A percentile compares a stretch with the other conserved stretches of the same genome.
phyloP scores from a whole-genome alignment of 2,329 filamentous ascomycete genomes.

The Gnomoniopsis smithogilvyi region DNA sequence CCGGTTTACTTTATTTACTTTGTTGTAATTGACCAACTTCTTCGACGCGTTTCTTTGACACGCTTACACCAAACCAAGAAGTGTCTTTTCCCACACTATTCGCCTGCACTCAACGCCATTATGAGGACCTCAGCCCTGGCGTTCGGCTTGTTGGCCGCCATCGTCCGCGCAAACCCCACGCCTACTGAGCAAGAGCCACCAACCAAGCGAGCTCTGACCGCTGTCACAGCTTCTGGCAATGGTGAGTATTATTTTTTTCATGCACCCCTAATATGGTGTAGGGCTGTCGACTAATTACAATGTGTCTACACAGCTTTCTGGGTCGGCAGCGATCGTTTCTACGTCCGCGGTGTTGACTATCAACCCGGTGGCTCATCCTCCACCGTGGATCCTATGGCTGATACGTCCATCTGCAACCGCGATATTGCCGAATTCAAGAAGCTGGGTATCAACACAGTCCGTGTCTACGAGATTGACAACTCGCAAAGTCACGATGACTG shows the following conservation, averaged over 20 bases:
- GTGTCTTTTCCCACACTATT: not conserved
- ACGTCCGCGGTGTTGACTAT: conserved; percentile 59
- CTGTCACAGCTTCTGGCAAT: conserved; percentile 54
- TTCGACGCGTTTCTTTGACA: conserved; percentile 1
- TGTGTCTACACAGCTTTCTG: conserved; percentile 46
- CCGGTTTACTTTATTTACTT: not conserved
- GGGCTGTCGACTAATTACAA: not conserved
- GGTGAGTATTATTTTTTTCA: conserved; percentile 34
- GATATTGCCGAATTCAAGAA: conserved; percentile 81
- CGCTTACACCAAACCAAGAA: not conserved
- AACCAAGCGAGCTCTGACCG: conserved; percentile 48
- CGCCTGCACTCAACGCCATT: conserved; percentile 20
- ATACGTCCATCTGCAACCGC: conserved; percentile 66
- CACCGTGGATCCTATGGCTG: conserved; percentile 71
- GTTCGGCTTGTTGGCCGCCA: conserved; percentile 45
- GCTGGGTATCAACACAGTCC: conserved; percentile 85
- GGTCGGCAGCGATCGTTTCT: conserved; percentile 51
- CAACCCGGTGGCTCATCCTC: conserved; percentile 58
- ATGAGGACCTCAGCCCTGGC: conserved; percentile 50
- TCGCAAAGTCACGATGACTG: conserved; percentile 75
- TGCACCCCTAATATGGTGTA: not conserved
- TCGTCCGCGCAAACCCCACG: conserved; percentile 48
- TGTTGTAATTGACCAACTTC: conserved; percentile 7
- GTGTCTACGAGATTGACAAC: conserved; percentile 93
- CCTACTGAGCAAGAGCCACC: conserved; percentile 44